A percentile compares a stretch with the other conserved stretches of the same genome.
Evolutionary conservation across 768 basidiomycete species (phyloP).

Genomic region (Lactifluus volemus): DNA sequence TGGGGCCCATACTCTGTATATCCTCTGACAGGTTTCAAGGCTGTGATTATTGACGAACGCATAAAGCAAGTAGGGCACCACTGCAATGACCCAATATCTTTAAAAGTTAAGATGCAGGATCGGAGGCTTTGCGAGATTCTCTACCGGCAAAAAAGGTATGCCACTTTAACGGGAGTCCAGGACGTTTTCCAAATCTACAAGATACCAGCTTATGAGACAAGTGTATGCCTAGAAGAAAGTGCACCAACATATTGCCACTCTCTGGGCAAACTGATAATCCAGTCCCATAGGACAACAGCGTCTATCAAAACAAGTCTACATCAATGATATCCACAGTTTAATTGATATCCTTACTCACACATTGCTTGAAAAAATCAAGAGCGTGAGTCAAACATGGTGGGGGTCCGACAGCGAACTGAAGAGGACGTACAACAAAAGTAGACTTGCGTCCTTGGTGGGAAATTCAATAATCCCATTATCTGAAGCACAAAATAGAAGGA

Average conservation of each 20-base stretch:
- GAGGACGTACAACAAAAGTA: slow-evolving; percentile 72
- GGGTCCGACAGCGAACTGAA: slow-evolving; percentile 1
- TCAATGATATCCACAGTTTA: background rate
- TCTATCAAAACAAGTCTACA: slow-evolving; percentile 33
- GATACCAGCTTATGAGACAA: background rate
- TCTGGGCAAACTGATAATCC: slow-evolving; percentile 68
- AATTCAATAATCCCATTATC: background rate
- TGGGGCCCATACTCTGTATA: slow-evolving; percentile 46
- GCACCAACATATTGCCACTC: slow-evolving; percentile 65
- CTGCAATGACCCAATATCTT: slow-evolving; percentile 77
- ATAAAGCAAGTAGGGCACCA: slow-evolving; percentile 71
- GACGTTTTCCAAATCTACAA: slow-evolving; percentile 69
- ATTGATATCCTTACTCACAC: slow-evolving; percentile 39
- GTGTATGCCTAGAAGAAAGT: slow-evolving; percentile 6
- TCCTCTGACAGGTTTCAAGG: slow-evolving; percentile 52
- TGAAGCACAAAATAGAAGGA: background rate
- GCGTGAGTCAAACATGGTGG: slow-evolving; percentile 22
- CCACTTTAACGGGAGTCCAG: slow-evolving; percentile 78
- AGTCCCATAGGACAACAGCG: slow-evolving; percentile 79
- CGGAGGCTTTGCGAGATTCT: slow-evolving; percentile 20
- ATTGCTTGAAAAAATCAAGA: slow-evolving; percentile 32
- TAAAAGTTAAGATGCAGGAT: background rate
- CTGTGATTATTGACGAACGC: slow-evolving; percentile 67
- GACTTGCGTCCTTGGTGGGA: slow-evolving; percentile 44
- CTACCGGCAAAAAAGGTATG: slow-evolving; percentile 79